Evolutionary conservation across 2,329 filamentous ascomycete species (phyloP), one percentile per base, ranked within the genome.

Genomic region (Aspergillus sp.): DNA sequence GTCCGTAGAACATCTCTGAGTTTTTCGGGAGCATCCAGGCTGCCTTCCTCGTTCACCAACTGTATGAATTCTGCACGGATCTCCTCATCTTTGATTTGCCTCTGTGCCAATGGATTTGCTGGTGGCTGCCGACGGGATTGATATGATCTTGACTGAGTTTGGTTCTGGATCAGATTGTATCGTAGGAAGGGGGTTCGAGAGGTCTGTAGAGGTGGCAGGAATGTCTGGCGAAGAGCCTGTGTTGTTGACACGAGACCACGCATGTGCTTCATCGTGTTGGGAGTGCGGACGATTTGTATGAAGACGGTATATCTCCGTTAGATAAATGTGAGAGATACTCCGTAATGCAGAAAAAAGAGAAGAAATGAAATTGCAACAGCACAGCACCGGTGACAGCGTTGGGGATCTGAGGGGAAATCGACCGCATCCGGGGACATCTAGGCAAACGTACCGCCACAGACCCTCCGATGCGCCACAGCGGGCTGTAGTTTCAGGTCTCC

Each of bases 1-100:
- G 52, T 58, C 4, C 50, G 37, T 3, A 84, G 68, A 4, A 59
- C 58, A 35, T 62, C 48, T 2, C 46, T 43, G 6, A 66, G 54
- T 28, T 48, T 47, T 19, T 53, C 48, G 2, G 66, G 61, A 7
- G 54, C 46, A 7, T 61, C 56, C 4, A 70, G 54, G 9, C 50
- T 44, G 28, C 61, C 61, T 30, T 61, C 50, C 13, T 61, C 60
- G 29, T 66, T 59, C 35, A 66, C 66, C 5, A 69, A 31, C 39
- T 64, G 65, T 6, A 70, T 50, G 27, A 49, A 54, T 12, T 53
- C 46, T 8, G 59, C 49, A 11, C 44, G 43, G 37, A 70, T 70
- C 33, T 54, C 56, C 48, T 67, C 66, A 46, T 70, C 62, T 44
- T 51, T 60, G 32, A 58, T 45, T 8, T 52, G 53, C 11, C 35